phyloP scores from a whole-genome alignment of 176 grass and related monocot genomes.

The Sorghum bicolor region DNA sequence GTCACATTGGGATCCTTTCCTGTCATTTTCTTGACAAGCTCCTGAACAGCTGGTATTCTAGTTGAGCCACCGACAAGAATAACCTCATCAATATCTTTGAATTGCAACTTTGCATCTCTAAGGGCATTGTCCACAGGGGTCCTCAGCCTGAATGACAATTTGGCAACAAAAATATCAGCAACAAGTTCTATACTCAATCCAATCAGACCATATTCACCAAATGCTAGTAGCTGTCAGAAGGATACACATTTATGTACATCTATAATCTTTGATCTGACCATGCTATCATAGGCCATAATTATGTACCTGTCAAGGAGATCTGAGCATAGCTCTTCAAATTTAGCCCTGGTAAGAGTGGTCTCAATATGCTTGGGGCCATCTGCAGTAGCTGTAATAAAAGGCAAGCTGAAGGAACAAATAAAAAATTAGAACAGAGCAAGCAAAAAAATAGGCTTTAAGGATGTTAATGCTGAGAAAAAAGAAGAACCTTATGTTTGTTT shows the following conservation, averaged over 20 bases:
- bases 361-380: conserved; percentile 81
- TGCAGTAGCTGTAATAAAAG: conserved; percentile 70
- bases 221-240: background rate
- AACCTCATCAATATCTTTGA: conserved; percentile 69
- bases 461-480: background rate
- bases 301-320: conserved; percentile 68
- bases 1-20: conserved; percentile 80
- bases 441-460: background rate
- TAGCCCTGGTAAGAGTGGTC: conserved; percentile 57
- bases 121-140: conserved; percentile 65
- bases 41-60: conserved; percentile 73
- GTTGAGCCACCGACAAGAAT: conserved; percentile 87
- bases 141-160: conserved; percentile 42
- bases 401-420: conserved; percentile 47
- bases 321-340: conserved; percentile 85
- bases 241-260: background rate
- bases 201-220: background rate
- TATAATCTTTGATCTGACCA: background rate
- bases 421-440: background rate
- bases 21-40: conserved; percentile 76
- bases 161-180: background rate
- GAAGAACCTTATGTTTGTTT: conserved; percentile 68
- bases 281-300: background rate
- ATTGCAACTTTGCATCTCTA: conserved; percentile 61
- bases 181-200: background rate